A percentile compares a stretch with the other conserved stretches of the same genome.
Conservation (phyloP, 495 filamentous ascomycete genomes). For the Trichocladium uniseriatum region DNA sequence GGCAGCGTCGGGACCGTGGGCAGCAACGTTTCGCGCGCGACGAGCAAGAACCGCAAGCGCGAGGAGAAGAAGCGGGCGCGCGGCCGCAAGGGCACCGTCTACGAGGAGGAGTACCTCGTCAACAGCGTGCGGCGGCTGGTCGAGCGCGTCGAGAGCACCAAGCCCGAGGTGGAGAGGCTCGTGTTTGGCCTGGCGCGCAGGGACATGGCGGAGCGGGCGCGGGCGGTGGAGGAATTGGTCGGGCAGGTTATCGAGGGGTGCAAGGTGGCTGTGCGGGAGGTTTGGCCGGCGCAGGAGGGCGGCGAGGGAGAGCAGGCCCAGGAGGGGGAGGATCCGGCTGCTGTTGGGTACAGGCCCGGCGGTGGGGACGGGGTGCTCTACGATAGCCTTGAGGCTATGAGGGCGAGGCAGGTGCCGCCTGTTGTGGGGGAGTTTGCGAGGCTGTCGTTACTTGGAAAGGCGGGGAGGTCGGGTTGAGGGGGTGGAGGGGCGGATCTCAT, state of each 20-base stretch:
- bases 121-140: conserved; percentile 76
- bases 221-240: conserved; percentile 63
- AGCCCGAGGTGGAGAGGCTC: conserved; percentile 58
- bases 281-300: conserved; percentile 44
- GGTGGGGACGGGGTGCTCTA: conserved; percentile 44
- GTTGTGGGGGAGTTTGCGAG: conserved; percentile 39
- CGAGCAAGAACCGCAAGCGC: conserved; percentile 68
- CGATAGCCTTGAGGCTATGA: conserved; percentile 40
- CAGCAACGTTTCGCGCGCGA: conserved; percentile 58
- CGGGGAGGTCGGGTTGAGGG: conserved; percentile 11
- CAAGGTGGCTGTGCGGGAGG: conserved; percentile 50
- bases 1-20: conserved; percentile 54
- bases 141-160: conserved; percentile 65
- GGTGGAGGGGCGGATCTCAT: conserved; percentile 21
- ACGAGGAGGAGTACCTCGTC: conserved; percentile 94
- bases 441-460: conserved; percentile 36
- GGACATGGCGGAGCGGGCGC: conserved; percentile 77
- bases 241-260: conserved; percentile 64
- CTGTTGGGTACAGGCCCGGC: conserved; percentile 29
- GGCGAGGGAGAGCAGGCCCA: neutral
- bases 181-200: conserved; percentile 66
- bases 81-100: conserved; percentile 91
- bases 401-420: conserved; percentile 37
- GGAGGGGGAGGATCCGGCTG: conserved; percentile 20
- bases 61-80: conserved; percentile 93